phyloP scores from a whole-genome alignment of 2,329 filamentous ascomycete species.

The Diaporthe helianthi region DNA sequence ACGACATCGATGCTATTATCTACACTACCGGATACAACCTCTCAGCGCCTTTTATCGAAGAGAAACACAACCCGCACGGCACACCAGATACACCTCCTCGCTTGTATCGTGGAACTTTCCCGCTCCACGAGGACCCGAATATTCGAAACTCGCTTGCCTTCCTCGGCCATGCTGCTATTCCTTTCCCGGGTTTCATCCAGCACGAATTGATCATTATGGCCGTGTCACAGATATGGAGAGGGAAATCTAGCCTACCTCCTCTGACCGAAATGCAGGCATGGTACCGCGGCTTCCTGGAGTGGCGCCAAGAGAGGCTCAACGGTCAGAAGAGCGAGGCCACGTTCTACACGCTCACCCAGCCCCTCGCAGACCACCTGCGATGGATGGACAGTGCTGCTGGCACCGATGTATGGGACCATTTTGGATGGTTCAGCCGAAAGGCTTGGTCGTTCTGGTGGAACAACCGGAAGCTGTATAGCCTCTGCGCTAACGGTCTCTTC shows the following conservation, averaged over 20 bases:
- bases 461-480: constrained; percentile 28
- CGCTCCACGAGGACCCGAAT: constrained; percentile 17
- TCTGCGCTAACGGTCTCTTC: constrained; percentile 22
- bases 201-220: constrained; percentile 33
- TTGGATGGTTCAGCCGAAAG: constrained; percentile 29
- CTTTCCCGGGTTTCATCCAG: constrained; percentile 31
- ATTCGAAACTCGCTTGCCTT: constrained; percentile 31
- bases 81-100: neutral
- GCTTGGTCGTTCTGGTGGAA: constrained; percentile 34
- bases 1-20: constrained; percentile 34
- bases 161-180: constrained; percentile 25
- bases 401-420: constrained; percentile 26
- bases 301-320: neutral
- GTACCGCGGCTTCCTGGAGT: neutral
- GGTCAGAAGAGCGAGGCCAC: constrained; percentile 19
- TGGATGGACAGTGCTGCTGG: constrained; percentile 31
- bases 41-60: constrained; percentile 8
- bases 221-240: constrained; percentile 29
- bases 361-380: constrained; percentile 12
- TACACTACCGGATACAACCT: constrained; percentile 32
- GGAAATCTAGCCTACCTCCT: constrained; percentile 13
- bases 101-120: constrained; percentile 27
- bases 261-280: neutral
- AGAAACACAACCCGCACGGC: constrained; percentile 1
- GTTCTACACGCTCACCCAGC: constrained; percentile 29